Base-by-base conservation (phyloP, 371 early-diverging fungal species). In the Blastocladiella emersonii region DNA sequence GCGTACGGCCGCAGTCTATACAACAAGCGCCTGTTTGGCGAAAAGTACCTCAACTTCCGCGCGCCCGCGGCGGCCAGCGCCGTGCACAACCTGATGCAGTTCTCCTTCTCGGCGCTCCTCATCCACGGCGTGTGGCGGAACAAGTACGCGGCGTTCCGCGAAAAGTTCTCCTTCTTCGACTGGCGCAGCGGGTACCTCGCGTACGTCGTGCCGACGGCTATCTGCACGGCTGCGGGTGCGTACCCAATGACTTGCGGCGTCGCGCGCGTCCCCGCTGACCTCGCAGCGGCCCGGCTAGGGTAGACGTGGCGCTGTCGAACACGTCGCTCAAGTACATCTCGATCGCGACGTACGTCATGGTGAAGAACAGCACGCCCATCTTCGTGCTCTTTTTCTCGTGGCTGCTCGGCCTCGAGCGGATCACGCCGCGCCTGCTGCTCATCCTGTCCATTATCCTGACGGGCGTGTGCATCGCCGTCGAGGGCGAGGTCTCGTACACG, bases 301-400 rank as follows among this genome's bases (percentile, higher is more conserved):
- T 56, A 56, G 56, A 56, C 19, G 34, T 56, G 32, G 56, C 56
- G 36, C 60, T 59, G 30, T 39, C 43, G 10, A 59, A 59, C 30
- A 44, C 60, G 44, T 36, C 60, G 13, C 44, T 41, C 17, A 7
- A 44, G 7, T 59, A n/a, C n/a, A 25, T 59, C 32, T 23, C 60
- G 10, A 32, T 59, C 17, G 8, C 60, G 6, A n/a, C 41, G 15
- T 59, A 59, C 60, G 23, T 59, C 15, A 10, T 23, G 10, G 60
- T 59, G 15, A 59, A 59, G 45, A 59, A 59, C 44, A 15, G 15
- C 15, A 19, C 44, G 3, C 60, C 60, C 32, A 43, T 59, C 12
- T 59, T 59, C 19, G 60, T 59, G 27, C 30, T 59, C 1, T 0
- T 59, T 30, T 59, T 30, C 25, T 36, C 60, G 8, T 59, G 37